Percentiles rank a stretch among this genome's conserved stretches.
phyloP scores from a whole-genome alignment of 345 rosid genomes.

The Hibiscus mutabilis region DNA sequence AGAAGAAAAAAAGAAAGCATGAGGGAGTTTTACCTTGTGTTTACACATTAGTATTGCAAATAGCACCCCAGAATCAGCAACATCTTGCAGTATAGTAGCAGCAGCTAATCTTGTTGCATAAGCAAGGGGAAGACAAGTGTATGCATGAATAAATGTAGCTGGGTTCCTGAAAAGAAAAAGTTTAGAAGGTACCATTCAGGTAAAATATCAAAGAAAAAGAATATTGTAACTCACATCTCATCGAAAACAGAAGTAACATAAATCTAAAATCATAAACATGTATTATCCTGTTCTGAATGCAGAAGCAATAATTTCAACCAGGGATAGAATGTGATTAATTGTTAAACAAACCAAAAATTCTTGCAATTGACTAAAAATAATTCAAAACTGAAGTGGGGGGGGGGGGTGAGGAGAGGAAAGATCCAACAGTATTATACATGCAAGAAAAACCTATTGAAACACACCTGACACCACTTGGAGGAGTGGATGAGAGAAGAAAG shows the following conservation, averaged over 20 bases:
- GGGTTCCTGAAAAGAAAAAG: constrained; percentile 58
- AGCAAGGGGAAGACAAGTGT: constrained; percentile 93
- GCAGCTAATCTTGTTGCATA: constrained; percentile 76
- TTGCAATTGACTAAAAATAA: background rate
- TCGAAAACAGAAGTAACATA: background rate
- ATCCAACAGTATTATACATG: background rate
- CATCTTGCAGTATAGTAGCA: constrained; percentile 82
- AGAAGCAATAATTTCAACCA: background rate
- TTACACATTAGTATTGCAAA: constrained; percentile 83
- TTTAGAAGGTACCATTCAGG: constrained; percentile 6
- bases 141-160: constrained; percentile 92
- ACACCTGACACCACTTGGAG: constrained; percentile 53
- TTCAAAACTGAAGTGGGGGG: background rate
- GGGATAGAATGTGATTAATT: background rate
- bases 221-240: background rate
- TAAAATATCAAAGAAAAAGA: background rate
- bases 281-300: background rate
- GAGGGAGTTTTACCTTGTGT: constrained; percentile 47
- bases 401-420: background rate
- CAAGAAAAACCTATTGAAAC: constrained; percentile 25
- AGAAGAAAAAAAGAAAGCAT: background rate
- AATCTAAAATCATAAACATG: background rate
- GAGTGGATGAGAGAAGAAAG: constrained; percentile 88
- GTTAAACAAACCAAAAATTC: background rate
- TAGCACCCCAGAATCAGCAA: constrained; percentile 82